Evolutionary conservation across 2,329 filamentous ascomycete species (phyloP).

Genomic region (Fusarium keratoplasticum): DNA sequence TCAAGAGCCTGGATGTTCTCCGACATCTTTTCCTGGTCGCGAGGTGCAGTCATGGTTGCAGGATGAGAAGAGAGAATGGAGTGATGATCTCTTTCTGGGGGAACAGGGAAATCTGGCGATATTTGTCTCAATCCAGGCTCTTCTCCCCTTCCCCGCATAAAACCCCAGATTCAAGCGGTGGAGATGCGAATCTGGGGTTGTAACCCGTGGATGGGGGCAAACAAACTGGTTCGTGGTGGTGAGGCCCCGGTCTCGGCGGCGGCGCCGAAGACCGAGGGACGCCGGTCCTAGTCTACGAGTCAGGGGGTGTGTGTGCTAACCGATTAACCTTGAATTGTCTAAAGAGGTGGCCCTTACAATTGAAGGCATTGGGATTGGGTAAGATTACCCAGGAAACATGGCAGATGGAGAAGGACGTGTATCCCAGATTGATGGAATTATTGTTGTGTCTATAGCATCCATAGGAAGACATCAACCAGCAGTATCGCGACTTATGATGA

Average conservation of each 20-base stretch:
- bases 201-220: conserved; percentile 12
- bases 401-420: neutral
- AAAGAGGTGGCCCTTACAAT: neutral
- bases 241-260: conserved; percentile 23
- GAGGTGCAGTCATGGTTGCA: conserved; percentile 17
- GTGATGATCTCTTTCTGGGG: neutral
- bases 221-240: neutral
- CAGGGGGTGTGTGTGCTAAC: neutral
- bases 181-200: conserved; percentile 18
- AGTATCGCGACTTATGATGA: neutral
- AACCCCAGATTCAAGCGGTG: conserved; percentile 25
- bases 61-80: neutral
- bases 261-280: conserved; percentile 28
- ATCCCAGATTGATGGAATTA: neutral
- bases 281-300: neutral
- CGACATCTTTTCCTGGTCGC: conserved; percentile 15
- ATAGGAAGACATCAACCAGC: neutral
- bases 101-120: conserved; percentile 15
- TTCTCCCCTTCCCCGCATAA: conserved; percentile 21
- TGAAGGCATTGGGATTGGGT: neutral
- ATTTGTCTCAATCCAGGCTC: conserved; percentile 21
- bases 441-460: neutral
- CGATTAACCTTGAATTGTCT: neutral
- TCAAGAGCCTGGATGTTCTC: conserved; percentile 17
- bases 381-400: too few species aligned